These are phyloP conservation scores for Lasiosphaeris hirsuta DNA, from an alignment of 495 filamentous ascomycete genomes.

Conservation along the genomic window DNA sequence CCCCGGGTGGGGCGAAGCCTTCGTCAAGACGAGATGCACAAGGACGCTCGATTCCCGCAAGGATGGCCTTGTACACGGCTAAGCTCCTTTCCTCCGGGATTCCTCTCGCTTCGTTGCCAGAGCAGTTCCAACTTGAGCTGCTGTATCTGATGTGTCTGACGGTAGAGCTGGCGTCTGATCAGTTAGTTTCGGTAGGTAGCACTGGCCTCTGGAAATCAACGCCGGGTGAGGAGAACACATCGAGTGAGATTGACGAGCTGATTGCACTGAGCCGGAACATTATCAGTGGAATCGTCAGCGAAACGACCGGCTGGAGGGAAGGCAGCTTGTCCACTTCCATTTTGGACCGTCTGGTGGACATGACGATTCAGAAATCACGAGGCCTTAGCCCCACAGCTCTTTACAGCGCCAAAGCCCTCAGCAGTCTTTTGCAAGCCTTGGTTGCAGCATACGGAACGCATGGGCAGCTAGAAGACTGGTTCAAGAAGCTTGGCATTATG, in stretches of 20 bases:
- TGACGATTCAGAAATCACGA: constrained; percentile 33
- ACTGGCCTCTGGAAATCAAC: constrained; percentile 36
- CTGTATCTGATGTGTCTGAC: constrained; percentile 41
- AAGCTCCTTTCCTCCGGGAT: constrained; percentile 47
- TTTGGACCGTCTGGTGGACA: constrained; percentile 34
- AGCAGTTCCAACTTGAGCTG: constrained; percentile 35
- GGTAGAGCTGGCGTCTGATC: constrained; percentile 40
- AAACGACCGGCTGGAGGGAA: constrained; percentile 30
- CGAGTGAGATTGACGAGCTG: constrained; percentile 59
- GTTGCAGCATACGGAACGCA: constrained; percentile 37
- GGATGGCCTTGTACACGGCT: constrained; percentile 66
- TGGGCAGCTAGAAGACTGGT: constrained; percentile 40
- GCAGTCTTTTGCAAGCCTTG: constrained; percentile 38
- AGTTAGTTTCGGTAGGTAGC: constrained; percentile 34
- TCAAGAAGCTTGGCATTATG: constrained; percentile 35
- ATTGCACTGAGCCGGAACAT: constrained; percentile 54
- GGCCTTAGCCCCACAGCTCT: constrained; percentile 36
- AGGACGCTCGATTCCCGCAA: constrained; percentile 67
- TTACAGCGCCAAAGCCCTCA: constrained; percentile 49
- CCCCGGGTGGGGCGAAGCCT: constrained; percentile 21
- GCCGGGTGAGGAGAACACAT: constrained; percentile 39
- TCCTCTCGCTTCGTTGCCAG: constrained; percentile 27
- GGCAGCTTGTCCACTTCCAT: constrained; percentile 23
- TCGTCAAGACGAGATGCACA: constrained; percentile 53
- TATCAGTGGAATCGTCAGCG: constrained; percentile 47